Conservation (phyloP, 2,329 filamentous ascomycete genomes). For the Hymenoscyphus infarciens region DNA sequence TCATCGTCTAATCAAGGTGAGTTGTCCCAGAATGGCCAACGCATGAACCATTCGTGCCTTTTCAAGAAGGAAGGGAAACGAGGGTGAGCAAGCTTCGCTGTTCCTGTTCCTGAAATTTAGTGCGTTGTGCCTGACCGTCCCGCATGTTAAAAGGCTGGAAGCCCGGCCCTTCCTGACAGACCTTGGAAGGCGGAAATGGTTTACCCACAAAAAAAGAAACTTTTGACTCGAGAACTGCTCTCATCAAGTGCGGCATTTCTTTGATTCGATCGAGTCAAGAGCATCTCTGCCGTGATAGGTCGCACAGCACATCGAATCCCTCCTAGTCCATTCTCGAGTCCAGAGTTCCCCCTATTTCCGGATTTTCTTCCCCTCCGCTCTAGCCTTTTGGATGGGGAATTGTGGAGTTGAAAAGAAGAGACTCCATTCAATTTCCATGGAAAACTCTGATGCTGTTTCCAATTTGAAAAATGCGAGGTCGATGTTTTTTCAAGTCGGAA, state of each 20-base stretch:
- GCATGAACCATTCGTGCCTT: not conserved
- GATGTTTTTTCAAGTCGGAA: not conserved
- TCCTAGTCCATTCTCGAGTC: not conserved
- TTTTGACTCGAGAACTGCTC: not conserved
- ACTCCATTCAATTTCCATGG: not conserved
- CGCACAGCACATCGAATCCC: not conserved
- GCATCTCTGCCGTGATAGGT: not conserved
- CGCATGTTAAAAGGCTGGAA: not conserved
- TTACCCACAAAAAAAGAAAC: slow-evolving; percentile 3
- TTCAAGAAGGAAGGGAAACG: not conserved
- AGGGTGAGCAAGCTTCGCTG: not conserved
- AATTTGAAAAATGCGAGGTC: not conserved
- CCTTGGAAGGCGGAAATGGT: not conserved
- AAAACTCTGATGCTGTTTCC: slow-evolving; percentile 1
- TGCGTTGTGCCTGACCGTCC: not conserved
- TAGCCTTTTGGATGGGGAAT: not conserved
- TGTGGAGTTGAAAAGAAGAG: not conserved
- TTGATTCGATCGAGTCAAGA: slow-evolving; percentile 9
- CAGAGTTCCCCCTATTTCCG: not conserved
- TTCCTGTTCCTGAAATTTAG: not conserved
- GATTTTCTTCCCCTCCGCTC: not conserved
- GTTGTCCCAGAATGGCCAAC: not conserved
- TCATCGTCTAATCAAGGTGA: not conserved
- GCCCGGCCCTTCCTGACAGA: not conserved
- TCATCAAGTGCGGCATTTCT: slow-evolving; percentile 12